Conservation (phyloP, 495 filamentous ascomycete species). For the Lepraria neglecta region DNA sequence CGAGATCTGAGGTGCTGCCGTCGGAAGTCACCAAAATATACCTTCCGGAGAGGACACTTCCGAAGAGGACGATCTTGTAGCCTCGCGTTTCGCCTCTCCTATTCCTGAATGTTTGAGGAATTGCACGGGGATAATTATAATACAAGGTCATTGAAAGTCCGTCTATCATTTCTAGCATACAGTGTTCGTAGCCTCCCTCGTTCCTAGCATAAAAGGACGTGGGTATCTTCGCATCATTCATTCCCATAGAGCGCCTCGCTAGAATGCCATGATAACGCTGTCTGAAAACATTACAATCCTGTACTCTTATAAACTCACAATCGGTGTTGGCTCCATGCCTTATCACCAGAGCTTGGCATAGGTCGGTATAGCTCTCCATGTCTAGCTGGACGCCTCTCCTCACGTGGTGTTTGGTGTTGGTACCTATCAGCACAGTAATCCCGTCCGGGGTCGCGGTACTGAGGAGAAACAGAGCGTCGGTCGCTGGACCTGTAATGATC, state of each 20-base stretch:
- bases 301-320: conserved; percentile 9
- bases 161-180: conserved; percentile 13
- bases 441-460: not conserved
- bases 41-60: not conserved
- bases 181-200: not conserved
- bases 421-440: conserved; percentile 4
- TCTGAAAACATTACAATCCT: not conserved
- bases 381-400: conserved; percentile 5
- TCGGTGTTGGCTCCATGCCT: conserved; percentile 35
- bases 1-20: conserved; percentile 2
- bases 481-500: conserved; percentile 8
- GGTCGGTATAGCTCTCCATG: conserved; percentile 29
- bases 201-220: conserved; percentile 5
- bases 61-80: not conserved
- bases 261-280: not conserved
- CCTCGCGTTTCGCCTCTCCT: not conserved
- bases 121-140: not conserved
- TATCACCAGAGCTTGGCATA: conserved; percentile 36
- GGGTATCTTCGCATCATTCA: conserved; percentile 11
- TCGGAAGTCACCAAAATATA: not conserved
- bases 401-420: conserved; percentile 4
- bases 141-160: not conserved
- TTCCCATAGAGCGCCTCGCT: not conserved
- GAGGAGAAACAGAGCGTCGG: conserved; percentile 10
- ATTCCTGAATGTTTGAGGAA: not conserved